Base-by-base conservation (phyloP, 768 basidiomycete genomes). In the Auricularia heimuer region DNA sequence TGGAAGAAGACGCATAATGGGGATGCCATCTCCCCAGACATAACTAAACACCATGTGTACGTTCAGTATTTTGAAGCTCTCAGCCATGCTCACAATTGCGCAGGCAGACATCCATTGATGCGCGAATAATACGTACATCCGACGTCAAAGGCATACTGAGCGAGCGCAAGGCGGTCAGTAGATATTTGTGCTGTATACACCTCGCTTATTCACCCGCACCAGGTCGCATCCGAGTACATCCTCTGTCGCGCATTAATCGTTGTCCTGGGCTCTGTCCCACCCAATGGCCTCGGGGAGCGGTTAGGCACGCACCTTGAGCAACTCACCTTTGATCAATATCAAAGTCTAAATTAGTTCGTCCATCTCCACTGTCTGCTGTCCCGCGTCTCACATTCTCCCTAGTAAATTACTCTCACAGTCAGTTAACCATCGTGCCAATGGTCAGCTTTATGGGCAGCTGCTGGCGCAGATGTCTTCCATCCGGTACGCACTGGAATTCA, bases 201-300 rank as follows among this genome's bases (percentile, higher is more conserved):
- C 54, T 54, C 54, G 47, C 37, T 62, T 34, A 35, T 34, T 12
- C 2, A 34, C 29, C 61, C 62, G 29, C 34, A 8, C n/a, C 63
- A 73, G 64, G 80, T 95, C 3, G 88, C 92, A 4, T 86, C 92
- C 0, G 88, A 90, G 45, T 96, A 94, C 72, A 85, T 98, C 71
- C 88, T 93, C 85, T 94, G 92, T 71, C 85, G 94, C 62, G 88
- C 90, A 3, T 80, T 96, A 21, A 86, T 93, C 34, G 85, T 84
- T 1, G 84, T 94, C 12, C 81, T 95, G 64, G 83, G 87, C 45
- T 79, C 82, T 18, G 80, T 91, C 34, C 80, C 88, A 1, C 88
- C 88, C 70, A 91, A 93, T 68, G 85, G 86, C 1, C 78, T 96
- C 3, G 88, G 88, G 14, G 91, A 94, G 54, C 76, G 83, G 0